Conservation (phyloP, 192 early-diverging fungal species). For the Mortierella alpina region DNA sequence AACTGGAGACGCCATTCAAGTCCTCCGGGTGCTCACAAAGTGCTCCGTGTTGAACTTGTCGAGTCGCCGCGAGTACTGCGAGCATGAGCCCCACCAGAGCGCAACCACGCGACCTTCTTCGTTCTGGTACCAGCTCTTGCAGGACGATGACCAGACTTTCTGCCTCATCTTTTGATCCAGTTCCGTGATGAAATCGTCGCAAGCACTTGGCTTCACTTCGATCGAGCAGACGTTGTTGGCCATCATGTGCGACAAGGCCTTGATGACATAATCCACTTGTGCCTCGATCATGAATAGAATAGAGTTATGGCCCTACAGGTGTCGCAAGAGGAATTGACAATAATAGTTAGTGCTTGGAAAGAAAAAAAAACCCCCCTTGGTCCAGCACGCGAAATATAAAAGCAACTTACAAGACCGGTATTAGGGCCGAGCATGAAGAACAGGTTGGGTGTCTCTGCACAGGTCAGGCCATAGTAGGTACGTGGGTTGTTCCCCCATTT, state of each 20-base stretch:
- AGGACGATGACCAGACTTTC: conserved; percentile 62
- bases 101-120: conserved; percentile 49
- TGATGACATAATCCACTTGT: conserved; percentile 59
- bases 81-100: conserved; percentile 48
- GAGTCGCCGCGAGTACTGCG: conserved; percentile 38
- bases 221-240: conserved; percentile 53
- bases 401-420: conserved; percentile 52
- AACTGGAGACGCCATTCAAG: neutral
- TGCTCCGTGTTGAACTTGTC: conserved; percentile 20
- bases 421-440: conserved; percentile 67
- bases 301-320: conserved; percentile 52
- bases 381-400: no score
- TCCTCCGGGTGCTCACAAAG: conserved; percentile 19
- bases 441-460: conserved; percentile 63
- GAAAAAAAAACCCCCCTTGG: neutral
- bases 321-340: neutral
- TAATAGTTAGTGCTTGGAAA: neutral
- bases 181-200: conserved; percentile 36
- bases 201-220: conserved; percentile 44
- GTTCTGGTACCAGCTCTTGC: conserved; percentile 65
- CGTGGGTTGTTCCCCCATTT: conserved; percentile 55
- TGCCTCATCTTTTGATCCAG: conserved; percentile 51
- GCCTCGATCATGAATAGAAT: conserved; percentile 65
- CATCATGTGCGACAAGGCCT: conserved; percentile 56
- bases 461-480: conserved; percentile 58